Conservation (phyloP, 768 basidiomycete species). For the Strobilomyces dryophilus region DNA sequence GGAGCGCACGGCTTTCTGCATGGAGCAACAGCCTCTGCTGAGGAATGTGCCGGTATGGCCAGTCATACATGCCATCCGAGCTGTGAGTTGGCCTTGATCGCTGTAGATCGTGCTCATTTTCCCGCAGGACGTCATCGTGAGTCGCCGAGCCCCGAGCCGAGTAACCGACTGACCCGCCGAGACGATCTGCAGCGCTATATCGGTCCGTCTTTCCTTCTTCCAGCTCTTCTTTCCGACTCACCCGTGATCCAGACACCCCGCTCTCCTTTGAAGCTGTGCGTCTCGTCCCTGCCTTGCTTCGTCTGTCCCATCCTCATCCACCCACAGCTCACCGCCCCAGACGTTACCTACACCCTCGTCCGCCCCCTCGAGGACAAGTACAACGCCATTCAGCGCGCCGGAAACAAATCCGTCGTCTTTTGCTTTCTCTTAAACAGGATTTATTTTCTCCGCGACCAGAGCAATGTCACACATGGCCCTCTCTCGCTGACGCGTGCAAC, state of each 20-base stretch:
- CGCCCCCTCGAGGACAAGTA: constrained; percentile 90
- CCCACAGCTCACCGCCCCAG: constrained; percentile 71
- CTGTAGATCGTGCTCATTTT: constrained; percentile 8
- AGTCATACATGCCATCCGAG: constrained; percentile 72
- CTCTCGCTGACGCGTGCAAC: constrained; percentile 72
- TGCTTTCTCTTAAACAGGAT: constrained; percentile 85
- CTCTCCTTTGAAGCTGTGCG: constrained; percentile 75
- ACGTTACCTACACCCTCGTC: constrained; percentile 86
- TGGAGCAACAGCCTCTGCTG: constrained; percentile 39
- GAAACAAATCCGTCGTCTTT: constrained; percentile 84
- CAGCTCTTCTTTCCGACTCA: constrained; percentile 2
- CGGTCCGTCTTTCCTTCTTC: constrained; percentile 37
- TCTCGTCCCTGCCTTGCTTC: background rate
- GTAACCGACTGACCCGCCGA: constrained; percentile 1
- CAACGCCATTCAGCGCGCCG: constrained; percentile 57
- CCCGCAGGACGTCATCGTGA: constrained; percentile 59
- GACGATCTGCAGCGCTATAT: constrained; percentile 57
- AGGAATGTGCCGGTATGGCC: constrained; percentile 70
- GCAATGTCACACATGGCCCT: constrained; percentile 56
- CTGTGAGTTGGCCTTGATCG: constrained; percentile 33
- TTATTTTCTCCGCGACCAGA: constrained; percentile 77
- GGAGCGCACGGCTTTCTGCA: background rate
- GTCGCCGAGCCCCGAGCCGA: constrained; percentile 3
- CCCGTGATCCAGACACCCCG: constrained; percentile 62
- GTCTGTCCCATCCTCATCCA: constrained; percentile 6